These are phyloP conservation scores for Agarophyton chilense DNA, from an alignment of 23 red algal genomes.

Conservation along the genomic window DNA sequence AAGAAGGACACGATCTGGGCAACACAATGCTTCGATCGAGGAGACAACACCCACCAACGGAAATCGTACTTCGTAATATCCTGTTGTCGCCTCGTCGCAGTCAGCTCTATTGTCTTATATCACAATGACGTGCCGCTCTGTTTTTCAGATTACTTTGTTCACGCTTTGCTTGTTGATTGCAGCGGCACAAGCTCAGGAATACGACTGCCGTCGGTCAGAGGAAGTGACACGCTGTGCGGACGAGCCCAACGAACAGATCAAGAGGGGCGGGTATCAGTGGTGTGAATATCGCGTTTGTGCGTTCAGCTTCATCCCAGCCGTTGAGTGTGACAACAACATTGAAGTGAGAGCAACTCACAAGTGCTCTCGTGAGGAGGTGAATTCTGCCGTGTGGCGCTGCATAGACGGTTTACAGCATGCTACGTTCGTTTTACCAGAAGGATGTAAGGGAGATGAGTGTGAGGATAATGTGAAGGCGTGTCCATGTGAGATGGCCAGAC, in stretches of 20 bases:
- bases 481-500: background rate
- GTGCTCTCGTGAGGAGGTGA: background rate
- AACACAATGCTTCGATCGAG: too few relatives aligned
- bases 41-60: too few relatives aligned
- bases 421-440: background rate
- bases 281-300: conserved; percentile 12
- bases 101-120: background rate
- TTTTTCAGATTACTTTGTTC: background rate
- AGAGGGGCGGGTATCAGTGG: background rate
- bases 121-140: background rate
- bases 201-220: background rate
- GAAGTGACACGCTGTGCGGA: background rate
- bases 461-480: background rate
- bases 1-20: too few relatives aligned
- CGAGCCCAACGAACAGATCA: background rate
- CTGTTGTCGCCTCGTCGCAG: too few relatives aligned
- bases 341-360: background rate
- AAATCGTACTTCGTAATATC: too few relatives aligned
- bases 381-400: background rate
- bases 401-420: background rate
- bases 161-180: background rate
- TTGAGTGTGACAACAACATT: background rate
- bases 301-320: background rate
- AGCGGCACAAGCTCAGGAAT: background rate
- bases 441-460: background rate